Base-by-base conservation (phyloP, 169 alveolate species). In the Plasmodium coatneyi region DNA sequence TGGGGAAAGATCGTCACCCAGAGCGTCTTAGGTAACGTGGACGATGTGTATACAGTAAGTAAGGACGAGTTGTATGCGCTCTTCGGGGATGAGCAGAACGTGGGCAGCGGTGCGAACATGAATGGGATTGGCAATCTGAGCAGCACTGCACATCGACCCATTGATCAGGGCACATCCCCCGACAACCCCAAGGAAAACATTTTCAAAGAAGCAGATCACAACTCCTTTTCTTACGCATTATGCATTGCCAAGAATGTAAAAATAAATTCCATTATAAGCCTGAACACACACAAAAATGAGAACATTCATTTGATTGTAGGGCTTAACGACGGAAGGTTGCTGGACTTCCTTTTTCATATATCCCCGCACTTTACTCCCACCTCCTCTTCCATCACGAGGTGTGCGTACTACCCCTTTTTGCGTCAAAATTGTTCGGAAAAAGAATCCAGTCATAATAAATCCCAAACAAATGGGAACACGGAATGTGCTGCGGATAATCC, bases 171-270 rank as follows among this genome's bases (percentile, higher is more conserved):
- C 28, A 30, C 32, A 9, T 25, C 66, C 43, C 66, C 66, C 36
- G 39, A 30, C 49, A 76, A 76, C 34, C 30, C 79, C 10, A 86
- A 76, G 22, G 93, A 76, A 86, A 86, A 76, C 80, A 86, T 86
- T 74, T 86, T 86, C 46, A 86, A 86, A 76, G 66, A 36, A 34
- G 80, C 46, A 3, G 86, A 74, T 22, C 52, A 86, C 9, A 74
- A 86, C 46, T 86, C 80, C 49, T 86, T 86, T 86, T 86, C 93
- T 3, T 86, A 86, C 80, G 93, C 93, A 76, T 86, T 74, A 2
- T 86, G 22, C 43, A 86, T 86, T 34, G 54, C 93, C 28, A 86
- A 86, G 46, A 86, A 86, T 52, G 93, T 78, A n/a, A 86, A 74
- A 56, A 41, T 86, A 25, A 86, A 74, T 22, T 86, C 93, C 39